These are phyloP conservation scores for Lipomyces oligophaga DNA, from an alignment of 805 yeast genomes.

Conservation along the genomic window DNA sequence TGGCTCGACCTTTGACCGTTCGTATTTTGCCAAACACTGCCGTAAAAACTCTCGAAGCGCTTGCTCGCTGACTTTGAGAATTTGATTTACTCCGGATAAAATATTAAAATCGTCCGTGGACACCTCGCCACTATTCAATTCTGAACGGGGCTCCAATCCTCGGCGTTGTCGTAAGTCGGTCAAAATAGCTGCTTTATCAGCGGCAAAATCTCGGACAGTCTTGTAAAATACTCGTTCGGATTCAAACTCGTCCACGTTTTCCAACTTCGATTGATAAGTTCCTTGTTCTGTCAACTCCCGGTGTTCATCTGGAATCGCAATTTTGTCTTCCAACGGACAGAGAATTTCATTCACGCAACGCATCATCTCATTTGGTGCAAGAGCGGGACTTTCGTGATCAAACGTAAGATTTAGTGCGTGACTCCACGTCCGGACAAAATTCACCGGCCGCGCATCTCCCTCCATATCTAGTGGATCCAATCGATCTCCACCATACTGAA, in stretches of 20 bases:
- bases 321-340: conserved; percentile 54
- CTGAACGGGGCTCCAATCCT: conserved; percentile 50
- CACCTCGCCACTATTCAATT: conserved; percentile 40
- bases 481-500: conserved; percentile 98
- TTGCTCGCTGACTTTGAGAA: conserved; percentile 57
- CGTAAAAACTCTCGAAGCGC: conserved; percentile 64
- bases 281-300: conserved; percentile 34
- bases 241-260: conserved; percentile 75
- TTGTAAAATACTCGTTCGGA: conserved; percentile 82
- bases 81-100: conserved; percentile 39
- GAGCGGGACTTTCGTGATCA: conserved; percentile 48
- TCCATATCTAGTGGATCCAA: conserved; percentile 98
- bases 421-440: conserved; percentile 90
- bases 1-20: conserved; percentile 90
- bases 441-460: conserved; percentile 96
- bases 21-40: conserved; percentile 76
- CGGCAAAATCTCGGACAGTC: conserved; percentile 64
- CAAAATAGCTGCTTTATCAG: conserved; percentile 53
- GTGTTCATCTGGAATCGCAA: conserved; percentile 54
- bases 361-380: conserved; percentile 67
- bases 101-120: conserved; percentile 42
- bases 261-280: conserved; percentile 34
- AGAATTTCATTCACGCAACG: conserved; percentile 54
- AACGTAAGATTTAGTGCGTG: conserved; percentile 77
- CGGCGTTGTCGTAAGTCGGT: conserved; percentile 54